Evolutionary conservation across 306 rosid species (phyloP).

Genomic region (Crotalaria pallida): DNA sequence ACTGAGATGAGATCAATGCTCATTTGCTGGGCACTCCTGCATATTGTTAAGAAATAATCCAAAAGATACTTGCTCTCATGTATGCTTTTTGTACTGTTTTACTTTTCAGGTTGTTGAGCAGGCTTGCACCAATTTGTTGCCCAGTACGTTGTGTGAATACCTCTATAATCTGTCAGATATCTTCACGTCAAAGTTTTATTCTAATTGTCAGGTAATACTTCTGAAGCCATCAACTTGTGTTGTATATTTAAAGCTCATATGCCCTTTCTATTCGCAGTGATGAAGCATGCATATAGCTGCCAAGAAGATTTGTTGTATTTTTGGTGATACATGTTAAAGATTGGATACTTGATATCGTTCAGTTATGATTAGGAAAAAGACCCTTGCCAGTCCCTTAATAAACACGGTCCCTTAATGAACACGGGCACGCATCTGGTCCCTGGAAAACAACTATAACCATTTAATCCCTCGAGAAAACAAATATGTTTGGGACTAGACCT

Average conservation of each 20-base stretch:
- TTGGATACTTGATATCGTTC: no score
- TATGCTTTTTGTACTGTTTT: not conserved
- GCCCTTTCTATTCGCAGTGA: conserved; percentile 8
- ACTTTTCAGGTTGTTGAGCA: conserved; percentile 80
- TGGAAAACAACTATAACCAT: no score
- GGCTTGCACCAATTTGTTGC: conserved; percentile 77
- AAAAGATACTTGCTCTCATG: not conserved
- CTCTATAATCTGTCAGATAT: conserved; percentile 78
- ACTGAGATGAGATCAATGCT: not conserved
- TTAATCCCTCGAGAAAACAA: no score
- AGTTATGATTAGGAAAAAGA: no score
- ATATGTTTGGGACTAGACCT: no score
- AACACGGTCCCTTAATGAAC: no score
- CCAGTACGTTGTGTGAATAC: conserved; percentile 82
- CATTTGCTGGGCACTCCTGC: not conserved
- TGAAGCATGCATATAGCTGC: not conserved
- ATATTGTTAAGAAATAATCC: conserved; percentile 5
- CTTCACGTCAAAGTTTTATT: conserved; percentile 64
- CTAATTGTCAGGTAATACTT: conserved; percentile 82
- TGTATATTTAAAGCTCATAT: not conserved
- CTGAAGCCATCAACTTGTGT: not conserved
- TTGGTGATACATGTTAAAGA: not conserved
- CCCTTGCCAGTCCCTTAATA: no score
- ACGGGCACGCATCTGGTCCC: no score
- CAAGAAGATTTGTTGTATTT: not conserved